Evolutionary conservation across 345 rosid species (phyloP), one percentile per base, ranked within the genome.

Genomic region (Bruguiera parviflora): DNA sequence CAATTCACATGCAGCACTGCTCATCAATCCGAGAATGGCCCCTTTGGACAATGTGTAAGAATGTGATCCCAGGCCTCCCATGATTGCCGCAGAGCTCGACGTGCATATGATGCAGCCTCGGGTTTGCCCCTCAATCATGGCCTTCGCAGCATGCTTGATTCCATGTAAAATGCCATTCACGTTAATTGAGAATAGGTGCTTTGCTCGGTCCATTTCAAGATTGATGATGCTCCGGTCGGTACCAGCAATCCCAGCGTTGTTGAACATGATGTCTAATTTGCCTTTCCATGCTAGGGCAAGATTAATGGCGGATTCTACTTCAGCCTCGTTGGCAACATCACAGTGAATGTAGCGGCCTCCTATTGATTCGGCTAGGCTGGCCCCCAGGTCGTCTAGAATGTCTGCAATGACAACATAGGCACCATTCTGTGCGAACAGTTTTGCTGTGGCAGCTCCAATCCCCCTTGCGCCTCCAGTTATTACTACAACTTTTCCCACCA

Each of bases 391-490:
- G 21, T 89, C 93, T 1, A 92, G 69, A 28, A 92, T 78, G 76
- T 92, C 98, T 0, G 93, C 96, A 0, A 92, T 73, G 22, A 92
- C 78, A 2, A 92, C 86, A 63, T 76, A 65, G 0, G 98, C 98
- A 0, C 98, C 98, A 19, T 85, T 77, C 66, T 89, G 72, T 6
- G 92, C 74, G 55, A 90, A 87, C n/a, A 86, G 22, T 60, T 68
- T 86, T 19, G 96, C 96, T 8, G 90, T 81, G 27, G 96, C 92
- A 6, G 92, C 98, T 58, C 96, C 96, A 3, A 89, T 92, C 21
- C 96, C 98, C 76, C 92, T 87, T 43, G 96, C 96, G 27, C 92
- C 98, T 6, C 93, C 98, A 2, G 96, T 90, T 73, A 92, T 78
- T 0, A 90, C 81, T 8, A 85, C 96, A 21, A 89, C 98, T 77